phyloP scores from a whole-genome alignment of 139 green algal genomes.

The Picochlorum sp. region DNA sequence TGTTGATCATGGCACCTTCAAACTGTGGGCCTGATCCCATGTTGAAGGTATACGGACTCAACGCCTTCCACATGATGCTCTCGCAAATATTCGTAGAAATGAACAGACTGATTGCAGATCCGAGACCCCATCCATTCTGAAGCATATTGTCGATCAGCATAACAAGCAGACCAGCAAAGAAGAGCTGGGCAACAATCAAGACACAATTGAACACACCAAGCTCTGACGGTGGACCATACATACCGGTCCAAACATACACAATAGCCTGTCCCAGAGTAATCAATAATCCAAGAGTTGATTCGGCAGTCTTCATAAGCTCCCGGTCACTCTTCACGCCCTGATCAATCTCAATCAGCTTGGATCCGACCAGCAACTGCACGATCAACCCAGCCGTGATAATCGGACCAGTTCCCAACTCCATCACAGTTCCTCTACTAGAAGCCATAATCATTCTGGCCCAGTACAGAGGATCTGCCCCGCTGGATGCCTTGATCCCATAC shows the following conservation, averaged over 20 bases:
- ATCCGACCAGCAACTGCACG: constrained; percentile 94
- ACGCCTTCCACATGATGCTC: constrained; percentile 98
- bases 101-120: constrained; percentile 98
- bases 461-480: constrained; percentile 90
- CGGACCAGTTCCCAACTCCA: constrained; percentile 96
- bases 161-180: constrained; percentile 95
- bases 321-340: constrained; percentile 93
- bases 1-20: constrained; percentile 94
- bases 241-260: constrained; percentile 97
- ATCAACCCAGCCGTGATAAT: constrained; percentile 96
- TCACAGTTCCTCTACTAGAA: constrained; percentile 89
- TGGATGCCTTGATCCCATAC: constrained; percentile 90
- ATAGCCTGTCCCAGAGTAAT: constrained; percentile 99
- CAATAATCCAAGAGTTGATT: constrained; percentile 96
- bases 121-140: constrained; percentile 94
- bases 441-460: constrained; percentile 98
- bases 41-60: constrained; percentile 45
- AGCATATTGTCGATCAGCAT: constrained; percentile 98
- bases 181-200: constrained; percentile 95
- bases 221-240: constrained; percentile 96
- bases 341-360: constrained; percentile 98
- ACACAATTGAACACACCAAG: constrained; percentile 84
- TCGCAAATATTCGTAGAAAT: constrained; percentile 99
- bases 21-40: constrained; percentile 86
- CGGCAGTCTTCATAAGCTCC: constrained; percentile 86